Evolutionary conservation across 2,329 filamentous ascomycete species (phyloP).

Genomic region (Botrytis fragariae): DNA sequence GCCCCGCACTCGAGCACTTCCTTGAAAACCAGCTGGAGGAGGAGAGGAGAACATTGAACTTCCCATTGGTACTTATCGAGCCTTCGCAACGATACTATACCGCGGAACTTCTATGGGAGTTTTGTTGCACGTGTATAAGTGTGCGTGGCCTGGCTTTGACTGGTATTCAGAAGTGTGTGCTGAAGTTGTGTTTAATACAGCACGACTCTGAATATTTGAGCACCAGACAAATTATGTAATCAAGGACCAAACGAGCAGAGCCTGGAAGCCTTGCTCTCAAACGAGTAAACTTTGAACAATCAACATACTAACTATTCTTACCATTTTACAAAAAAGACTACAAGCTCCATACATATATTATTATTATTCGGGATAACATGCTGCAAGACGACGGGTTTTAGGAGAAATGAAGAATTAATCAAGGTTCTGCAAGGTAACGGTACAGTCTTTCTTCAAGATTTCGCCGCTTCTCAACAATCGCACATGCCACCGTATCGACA

Average conservation of each 20-base stretch:
- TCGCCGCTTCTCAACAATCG: conserved; percentile 6
- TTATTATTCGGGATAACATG: not conserved
- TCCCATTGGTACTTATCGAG: too few species aligned
- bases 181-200: not conserved
- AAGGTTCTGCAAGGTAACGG: not conserved
- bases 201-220: not conserved
- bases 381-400: not conserved
- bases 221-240: not conserved
- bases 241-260: not conserved
- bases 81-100: too few species aligned
- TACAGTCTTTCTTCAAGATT: not conserved
- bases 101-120: too few species aligned
- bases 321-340: not conserved
- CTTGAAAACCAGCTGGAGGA: too few species aligned
- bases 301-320: not conserved
- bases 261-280: not conserved
- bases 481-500: conserved; percentile 9
- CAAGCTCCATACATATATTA: not conserved
- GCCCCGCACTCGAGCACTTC: too few species aligned
- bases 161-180: too few species aligned
- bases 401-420: not conserved
- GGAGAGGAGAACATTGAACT: too few species aligned
- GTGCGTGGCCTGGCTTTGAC: too few species aligned
- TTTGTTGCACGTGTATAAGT: too few species aligned
- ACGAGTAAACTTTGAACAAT: not conserved